A percentile compares a stretch with the other conserved stretches of the same genome.
phyloP scores from a whole-genome alignment of 306 rosid species.

The Gynostemma pentaphyllum region DNA sequence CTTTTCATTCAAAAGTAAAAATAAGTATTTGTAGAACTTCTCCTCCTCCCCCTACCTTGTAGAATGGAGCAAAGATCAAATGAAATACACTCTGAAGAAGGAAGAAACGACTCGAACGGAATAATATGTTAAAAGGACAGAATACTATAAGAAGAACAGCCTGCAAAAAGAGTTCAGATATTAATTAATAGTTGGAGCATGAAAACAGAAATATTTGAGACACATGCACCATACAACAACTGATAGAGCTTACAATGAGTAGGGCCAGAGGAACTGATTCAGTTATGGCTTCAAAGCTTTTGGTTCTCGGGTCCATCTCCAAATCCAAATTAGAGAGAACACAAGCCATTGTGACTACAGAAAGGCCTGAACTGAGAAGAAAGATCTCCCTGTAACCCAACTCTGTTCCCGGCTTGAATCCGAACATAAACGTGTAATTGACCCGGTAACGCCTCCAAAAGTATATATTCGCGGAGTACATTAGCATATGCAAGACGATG shows the following conservation, averaged over 20 bases:
- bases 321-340: conserved; percentile 40
- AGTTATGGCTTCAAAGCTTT: conserved; percentile 20
- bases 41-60: conserved; percentile 39
- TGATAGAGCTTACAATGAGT: conserved; percentile 29
- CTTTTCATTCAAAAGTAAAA: not conserved
- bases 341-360: conserved; percentile 32
- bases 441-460: conserved; percentile 55
- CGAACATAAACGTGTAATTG: conserved; percentile 55
- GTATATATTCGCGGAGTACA: conserved; percentile 37
- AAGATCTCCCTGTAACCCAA: conserved; percentile 42
- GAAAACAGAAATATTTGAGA: not conserved
- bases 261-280: conserved; percentile 54
- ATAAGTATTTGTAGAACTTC: not conserved
- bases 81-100: conserved; percentile 28
- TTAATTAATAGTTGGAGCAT: not conserved
- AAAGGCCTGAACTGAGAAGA: conserved; percentile 37
- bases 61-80: conserved; percentile 56
- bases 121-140: conserved; percentile 52
- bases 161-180: conserved; percentile 21
- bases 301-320: conserved; percentile 29
- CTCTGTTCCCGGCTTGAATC: conserved; percentile 62
- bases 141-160: conserved; percentile 36
- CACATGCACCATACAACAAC: not conserved
- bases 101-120: conserved; percentile 52
- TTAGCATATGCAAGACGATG: conserved; percentile 39